Evolutionary conservation across 1,139 yeast species (phyloP).

Genomic region (Yamadazyma taylorii): DNA sequence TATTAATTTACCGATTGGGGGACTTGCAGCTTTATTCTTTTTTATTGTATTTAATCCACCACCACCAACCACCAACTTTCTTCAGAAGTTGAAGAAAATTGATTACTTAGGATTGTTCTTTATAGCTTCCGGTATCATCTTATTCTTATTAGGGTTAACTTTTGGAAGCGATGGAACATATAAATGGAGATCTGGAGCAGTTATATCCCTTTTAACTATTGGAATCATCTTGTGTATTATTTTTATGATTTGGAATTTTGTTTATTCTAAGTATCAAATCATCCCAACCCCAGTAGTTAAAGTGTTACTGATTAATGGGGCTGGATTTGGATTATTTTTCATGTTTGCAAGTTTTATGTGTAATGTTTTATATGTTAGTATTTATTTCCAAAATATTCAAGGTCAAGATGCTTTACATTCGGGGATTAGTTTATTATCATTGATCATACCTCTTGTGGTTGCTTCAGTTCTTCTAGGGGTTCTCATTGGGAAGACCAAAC

Average conservation of each 20-base stretch:
- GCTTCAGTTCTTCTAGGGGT: constrained; percentile 31
- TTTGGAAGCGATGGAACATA: constrained; percentile 47
- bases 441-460: constrained; percentile 35
- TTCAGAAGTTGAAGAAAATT: constrained; percentile 37
- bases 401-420: constrained; percentile 35
- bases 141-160: constrained; percentile 41
- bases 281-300: constrained; percentile 28
- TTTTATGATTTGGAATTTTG: constrained; percentile 29
- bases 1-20: constrained; percentile 47
- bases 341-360: constrained; percentile 28
- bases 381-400: constrained; percentile 41
- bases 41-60: constrained; percentile 35
- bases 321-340: constrained; percentile 22
- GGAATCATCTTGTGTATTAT: constrained; percentile 33
- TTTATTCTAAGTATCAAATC: constrained; percentile 26
- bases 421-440: constrained; percentile 39
- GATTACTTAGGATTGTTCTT: constrained; percentile 52
- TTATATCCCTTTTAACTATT: constrained; percentile 45
- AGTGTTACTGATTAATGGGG: constrained; percentile 25
- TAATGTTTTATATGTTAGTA: constrained; percentile 25
- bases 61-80: constrained; percentile 20
- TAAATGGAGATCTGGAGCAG: constrained; percentile 50
- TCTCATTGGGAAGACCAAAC: constrained; percentile 27
- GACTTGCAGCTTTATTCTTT: constrained; percentile 28
- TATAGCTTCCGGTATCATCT: constrained; percentile 42